Percentiles rank a stretch among this genome's conserved stretches.
These are phyloP conservation scores for Avicennia marina DNA, from an alignment of 257 asterid species.

Conservation along the genomic window DNA sequence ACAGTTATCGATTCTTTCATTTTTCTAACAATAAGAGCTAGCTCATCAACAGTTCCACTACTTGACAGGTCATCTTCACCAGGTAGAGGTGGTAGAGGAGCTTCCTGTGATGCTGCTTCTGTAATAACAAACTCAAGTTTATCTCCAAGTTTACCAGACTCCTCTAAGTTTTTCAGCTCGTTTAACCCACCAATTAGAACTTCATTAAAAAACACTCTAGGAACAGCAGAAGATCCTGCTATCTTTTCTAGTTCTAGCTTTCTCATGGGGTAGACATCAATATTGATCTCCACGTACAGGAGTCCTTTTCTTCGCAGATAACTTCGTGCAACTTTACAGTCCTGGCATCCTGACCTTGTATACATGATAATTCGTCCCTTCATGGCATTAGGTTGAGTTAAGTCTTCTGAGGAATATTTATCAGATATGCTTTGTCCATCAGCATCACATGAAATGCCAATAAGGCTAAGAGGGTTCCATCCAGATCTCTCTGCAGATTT, in stretches of 20 bases:
- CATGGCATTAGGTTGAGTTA: slow-evolving; percentile 43
- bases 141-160: slow-evolving; percentile 68
- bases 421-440: slow-evolving; percentile 37
- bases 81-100: slow-evolving; percentile 89
- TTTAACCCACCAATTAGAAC: slow-evolving; percentile 64
- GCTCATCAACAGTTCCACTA: slow-evolving; percentile 75
- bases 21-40: slow-evolving; percentile 74
- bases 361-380: slow-evolving; percentile 77
- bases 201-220: slow-evolving; percentile 78
- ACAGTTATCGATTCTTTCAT: slow-evolving; percentile 56
- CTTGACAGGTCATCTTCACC: slow-evolving; percentile 88
- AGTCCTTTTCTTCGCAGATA: slow-evolving; percentile 65
- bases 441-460: slow-evolving; percentile 46
- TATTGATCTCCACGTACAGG: slow-evolving; percentile 67
- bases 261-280: slow-evolving; percentile 73
- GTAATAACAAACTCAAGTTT: slow-evolving; percentile 68
- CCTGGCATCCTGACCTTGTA: slow-evolving; percentile 67
- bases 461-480: slow-evolving; percentile 70
- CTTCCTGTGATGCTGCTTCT: slow-evolving; percentile 74
- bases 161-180: slow-evolving; percentile 63
- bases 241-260: slow-evolving; percentile 70
- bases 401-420: slow-evolving; percentile 24
- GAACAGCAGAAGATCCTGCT: slow-evolving; percentile 68
- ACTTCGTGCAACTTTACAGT: slow-evolving; percentile 53
- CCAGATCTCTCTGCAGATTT: slow-evolving; percentile 36